Percentiles rank a stretch among this genome's conserved stretches.
Evolutionary conservation across 1,284 basidiomycete species (phyloP).

Genomic region (Heterobasidion irregulare): DNA sequence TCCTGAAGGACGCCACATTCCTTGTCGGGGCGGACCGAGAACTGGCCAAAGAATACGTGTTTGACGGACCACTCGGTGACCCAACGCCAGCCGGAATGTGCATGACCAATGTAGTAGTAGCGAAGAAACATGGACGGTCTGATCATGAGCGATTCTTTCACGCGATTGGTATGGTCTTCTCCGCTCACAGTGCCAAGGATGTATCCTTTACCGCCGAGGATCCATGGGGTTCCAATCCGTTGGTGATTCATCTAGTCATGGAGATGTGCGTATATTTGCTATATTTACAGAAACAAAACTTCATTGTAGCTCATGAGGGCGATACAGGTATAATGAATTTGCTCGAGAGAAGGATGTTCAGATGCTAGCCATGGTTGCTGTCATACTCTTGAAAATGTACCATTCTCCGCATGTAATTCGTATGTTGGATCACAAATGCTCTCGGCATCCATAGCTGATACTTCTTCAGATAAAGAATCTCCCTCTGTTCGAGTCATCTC

Average conservation of each 20-base stretch:
- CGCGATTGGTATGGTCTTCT: slow-evolving; percentile 48
- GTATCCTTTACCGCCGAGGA: background rate
- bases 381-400: slow-evolving; percentile 49
- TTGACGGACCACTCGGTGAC: slow-evolving; percentile 37
- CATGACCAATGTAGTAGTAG: slow-evolving; percentile 50
- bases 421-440: slow-evolving; percentile 10
- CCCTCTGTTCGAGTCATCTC: slow-evolving; percentile 2
- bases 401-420: slow-evolving; percentile 16
- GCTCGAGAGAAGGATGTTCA: slow-evolving; percentile 67
- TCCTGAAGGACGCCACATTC: slow-evolving; percentile 51
- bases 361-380: slow-evolving; percentile 73
- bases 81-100: slow-evolving; percentile 27
- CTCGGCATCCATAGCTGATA: background rate
- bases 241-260: slow-evolving; percentile 11
- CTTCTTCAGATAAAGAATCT: background rate
- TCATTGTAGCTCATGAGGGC: background rate
- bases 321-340: slow-evolving; percentile 54
- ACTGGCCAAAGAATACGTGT: slow-evolving; percentile 62
- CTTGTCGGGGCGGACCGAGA: slow-evolving; percentile 47
- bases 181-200: slow-evolving; percentile 2
- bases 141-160: slow-evolving; percentile 73
- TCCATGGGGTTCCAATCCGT: slow-evolving; percentile 8
- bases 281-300: background rate
- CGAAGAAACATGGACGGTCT: slow-evolving; percentile 49
- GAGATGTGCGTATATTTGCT: slow-evolving; percentile 18